Evolutionary conservation across 78 protist species (phyloP), one percentile per base, ranked within the genome.

Genomic region (Dictyostelium citrinum): DNA sequence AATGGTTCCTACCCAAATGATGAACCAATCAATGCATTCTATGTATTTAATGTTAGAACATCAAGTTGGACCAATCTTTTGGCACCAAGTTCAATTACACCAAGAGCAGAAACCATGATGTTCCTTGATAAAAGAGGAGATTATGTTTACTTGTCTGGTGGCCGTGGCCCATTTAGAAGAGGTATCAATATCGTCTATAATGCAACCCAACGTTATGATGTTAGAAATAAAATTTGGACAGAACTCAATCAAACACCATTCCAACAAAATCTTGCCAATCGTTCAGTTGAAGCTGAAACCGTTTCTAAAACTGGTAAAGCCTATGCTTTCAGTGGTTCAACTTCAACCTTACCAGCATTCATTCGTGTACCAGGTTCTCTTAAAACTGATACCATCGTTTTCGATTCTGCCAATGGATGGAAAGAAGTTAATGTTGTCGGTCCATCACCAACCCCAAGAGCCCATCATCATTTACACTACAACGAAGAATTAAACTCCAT

Each of bases 1-100:
- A 82, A 82, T 45, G 88, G 88, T n/a, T n/a, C 78, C 8, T 82
- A 67, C 2, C 88, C 88, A 43, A 27, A 31, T 41, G 88, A 82
- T 64, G 24, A 37, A 5, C 68, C 88, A 64, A 22, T 5, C 0
- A 22, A 35, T 41, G 24, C 9, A 3, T 82, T 82, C 2, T 60
- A 10, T n/a, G 78, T 82, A 27, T 68, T 82, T 10, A 24, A 82
- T 45, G 77, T 82, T 3, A 43, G 39, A 41, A 67, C 77, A 14
- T 64, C 17, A 35, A 27, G 6, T 1, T 82, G 88, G 88, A 67
- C 43, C 2, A 82, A 82, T 27, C 31, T 82, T 5, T 6, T 0
- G 0, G 22, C 43, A 5, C 33, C 31, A 11, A 27, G 14, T 41
- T 14, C n/a, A 20, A 58, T 77, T 39, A 22, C 11, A 6, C 72